Conservation (phyloP, 2,329 filamentous ascomycete species). For the Penicillium sp. region DNA sequence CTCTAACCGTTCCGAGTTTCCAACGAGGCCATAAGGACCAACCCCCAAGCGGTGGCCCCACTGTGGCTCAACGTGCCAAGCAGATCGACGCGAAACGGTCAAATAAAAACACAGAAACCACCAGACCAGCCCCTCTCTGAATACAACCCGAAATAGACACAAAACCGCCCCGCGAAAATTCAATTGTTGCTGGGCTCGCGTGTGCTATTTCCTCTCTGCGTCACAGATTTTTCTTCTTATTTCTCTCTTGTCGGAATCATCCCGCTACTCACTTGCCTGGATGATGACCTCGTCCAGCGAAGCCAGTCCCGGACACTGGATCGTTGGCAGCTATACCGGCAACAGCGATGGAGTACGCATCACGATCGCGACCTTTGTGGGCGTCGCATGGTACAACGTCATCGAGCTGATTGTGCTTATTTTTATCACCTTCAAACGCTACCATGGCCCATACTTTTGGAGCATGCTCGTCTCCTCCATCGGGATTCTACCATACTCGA, state of each 20-base stretch:
- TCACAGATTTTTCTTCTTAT: neutral
- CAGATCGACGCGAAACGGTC: neutral
- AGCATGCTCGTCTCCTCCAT: constrained; percentile 46
- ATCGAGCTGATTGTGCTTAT: constrained; percentile 51
- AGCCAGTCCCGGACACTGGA: constrained; percentile 30
- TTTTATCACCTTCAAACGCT: constrained; percentile 51
- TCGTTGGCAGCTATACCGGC: constrained; percentile 30
- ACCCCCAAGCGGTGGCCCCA: neutral
- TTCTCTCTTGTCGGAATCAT: neutral
- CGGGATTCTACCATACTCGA: constrained; percentile 47
- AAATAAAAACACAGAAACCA: neutral
- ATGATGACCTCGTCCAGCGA: constrained; percentile 28
- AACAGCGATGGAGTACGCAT: constrained; percentile 29
- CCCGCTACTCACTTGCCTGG: neutral
- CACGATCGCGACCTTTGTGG: constrained; percentile 30
- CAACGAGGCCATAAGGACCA: neutral
- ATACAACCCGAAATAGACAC: neutral
- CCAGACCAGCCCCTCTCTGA: neutral
- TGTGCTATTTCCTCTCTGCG: neutral
- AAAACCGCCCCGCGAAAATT: neutral
- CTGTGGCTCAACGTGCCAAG: neutral
- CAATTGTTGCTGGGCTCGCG: neutral
- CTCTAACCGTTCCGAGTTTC: neutral
- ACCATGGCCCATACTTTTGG: constrained; percentile 54
- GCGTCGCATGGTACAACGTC: constrained; percentile 34